Conservation (phyloP, 2,329 filamentous ascomycete species). For the Trichoderma guizhouense region DNA sequence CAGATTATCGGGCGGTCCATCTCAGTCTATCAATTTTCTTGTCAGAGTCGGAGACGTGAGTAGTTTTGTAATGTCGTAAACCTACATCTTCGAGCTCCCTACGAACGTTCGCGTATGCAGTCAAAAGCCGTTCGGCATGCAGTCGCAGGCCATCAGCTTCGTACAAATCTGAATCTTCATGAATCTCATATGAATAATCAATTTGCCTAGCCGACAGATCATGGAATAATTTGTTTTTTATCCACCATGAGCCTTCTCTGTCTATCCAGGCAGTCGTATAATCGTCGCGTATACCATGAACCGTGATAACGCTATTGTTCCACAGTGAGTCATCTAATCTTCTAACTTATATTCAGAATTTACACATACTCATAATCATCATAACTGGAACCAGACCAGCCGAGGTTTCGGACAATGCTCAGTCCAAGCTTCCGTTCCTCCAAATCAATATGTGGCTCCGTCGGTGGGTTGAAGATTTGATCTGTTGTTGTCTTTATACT, state of each 20-base stretch:
- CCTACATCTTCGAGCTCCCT: background rate
- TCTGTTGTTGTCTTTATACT: background rate
- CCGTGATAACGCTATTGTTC: background rate
- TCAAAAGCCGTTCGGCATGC: background rate
- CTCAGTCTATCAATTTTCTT: background rate
- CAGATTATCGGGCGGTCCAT: background rate
- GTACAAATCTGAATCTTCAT: background rate
- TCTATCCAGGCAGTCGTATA: background rate
- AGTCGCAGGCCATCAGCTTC: background rate
- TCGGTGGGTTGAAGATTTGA: background rate
- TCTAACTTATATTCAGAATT: background rate
- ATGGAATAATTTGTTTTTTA: background rate
- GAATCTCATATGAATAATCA: background rate
- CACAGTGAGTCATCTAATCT: background rate
- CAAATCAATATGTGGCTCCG: background rate
- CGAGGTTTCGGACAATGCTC: background rate
- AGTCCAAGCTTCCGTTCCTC: background rate
- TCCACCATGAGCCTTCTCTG: background rate
- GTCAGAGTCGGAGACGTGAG: background rate
- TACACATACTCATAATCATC: background rate
- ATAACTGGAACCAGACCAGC: background rate
- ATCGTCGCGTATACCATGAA: background rate
- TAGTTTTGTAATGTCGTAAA: background rate
- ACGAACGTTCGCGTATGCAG: background rate
- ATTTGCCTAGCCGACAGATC: background rate